Evolutionary conservation across 1,139 yeast species (phyloP).

Genomic region (Blastobotrys aristatus): DNA sequence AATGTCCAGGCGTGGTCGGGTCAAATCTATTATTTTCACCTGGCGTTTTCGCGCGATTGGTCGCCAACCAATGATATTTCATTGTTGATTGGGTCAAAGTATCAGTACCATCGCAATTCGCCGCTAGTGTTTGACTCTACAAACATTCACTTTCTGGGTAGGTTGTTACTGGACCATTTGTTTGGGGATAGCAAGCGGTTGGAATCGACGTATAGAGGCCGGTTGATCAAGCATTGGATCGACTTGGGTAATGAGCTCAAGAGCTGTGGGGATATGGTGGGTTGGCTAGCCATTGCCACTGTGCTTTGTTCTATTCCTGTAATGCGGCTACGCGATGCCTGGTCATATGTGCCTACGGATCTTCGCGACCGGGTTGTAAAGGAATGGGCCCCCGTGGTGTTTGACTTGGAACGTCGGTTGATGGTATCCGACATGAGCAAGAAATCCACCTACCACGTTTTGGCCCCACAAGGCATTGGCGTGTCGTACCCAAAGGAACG

Average conservation of each 20-base stretch:
- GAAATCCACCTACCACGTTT: slow-evolving; percentile 58
- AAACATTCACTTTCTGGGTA: slow-evolving; percentile 72
- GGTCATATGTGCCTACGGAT: slow-evolving; percentile 67
- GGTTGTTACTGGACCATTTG: slow-evolving; percentile 65
- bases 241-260: slow-evolving; percentile 75
- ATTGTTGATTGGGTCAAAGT: slow-evolving; percentile 44
- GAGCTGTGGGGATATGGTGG: slow-evolving; percentile 84
- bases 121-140: slow-evolving; percentile 66
- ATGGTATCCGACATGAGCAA: slow-evolving; percentile 47
- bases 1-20: slow-evolving; percentile 32
- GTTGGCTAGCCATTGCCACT: slow-evolving; percentile 90
- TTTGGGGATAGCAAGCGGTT: slow-evolving; percentile 35
- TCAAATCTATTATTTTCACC: slow-evolving; percentile 37
- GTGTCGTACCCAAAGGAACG: slow-evolving; percentile 67
- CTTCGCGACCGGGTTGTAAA: slow-evolving; percentile 60
- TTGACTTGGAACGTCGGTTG: slow-evolving; percentile 77
- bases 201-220: slow-evolving; percentile 48
- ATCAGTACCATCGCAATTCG: slow-evolving; percentile 43
- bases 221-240: slow-evolving; percentile 76
- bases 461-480: slow-evolving; percentile 89
- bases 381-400: slow-evolving; percentile 93
- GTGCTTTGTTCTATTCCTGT: slow-evolving; percentile 79
- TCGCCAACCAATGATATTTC: slow-evolving; percentile 65
- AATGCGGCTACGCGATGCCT: slow-evolving; percentile 63
- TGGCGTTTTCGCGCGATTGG: slow-evolving; percentile 48